A percentile compares a stretch with the other conserved stretches of the same genome.
Conservation (phyloP, 202 grass and related monocot genomes). For the Digitaria exilis region DNA sequence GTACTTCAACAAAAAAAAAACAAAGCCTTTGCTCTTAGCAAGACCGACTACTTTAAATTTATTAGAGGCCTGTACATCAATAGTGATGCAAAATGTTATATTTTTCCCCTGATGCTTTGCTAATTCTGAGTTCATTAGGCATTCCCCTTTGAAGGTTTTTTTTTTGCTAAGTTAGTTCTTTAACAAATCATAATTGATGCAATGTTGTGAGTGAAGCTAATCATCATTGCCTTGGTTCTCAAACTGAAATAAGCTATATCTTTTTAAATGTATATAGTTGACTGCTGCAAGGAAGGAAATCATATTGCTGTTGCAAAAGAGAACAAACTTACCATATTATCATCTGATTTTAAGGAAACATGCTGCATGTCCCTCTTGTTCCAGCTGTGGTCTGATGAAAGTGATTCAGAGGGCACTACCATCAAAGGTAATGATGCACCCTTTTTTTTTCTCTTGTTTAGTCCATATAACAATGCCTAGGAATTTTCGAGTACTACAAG, state of each 20-base stretch:
- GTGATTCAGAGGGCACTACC: slow-evolving; percentile 50
- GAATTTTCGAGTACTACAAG: no score
- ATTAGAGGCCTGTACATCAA: not conserved
- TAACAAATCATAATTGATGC: not conserved
- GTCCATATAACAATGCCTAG: not conserved
- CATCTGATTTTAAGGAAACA: slow-evolving; percentile 69
- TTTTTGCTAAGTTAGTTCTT: slow-evolving; percentile 3
- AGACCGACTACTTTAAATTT: slow-evolving; percentile 20
- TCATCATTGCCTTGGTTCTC: slow-evolving; percentile 24
- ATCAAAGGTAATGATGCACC: slow-evolving; percentile 60
- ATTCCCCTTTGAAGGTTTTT: slow-evolving; percentile 19
- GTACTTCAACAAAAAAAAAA: not conserved
- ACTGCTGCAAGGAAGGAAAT: slow-evolving; percentile 67
- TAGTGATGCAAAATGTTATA: not conserved
- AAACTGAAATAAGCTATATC: slow-evolving; percentile 36
- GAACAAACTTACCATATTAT: slow-evolving; percentile 72
- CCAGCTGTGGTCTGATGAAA: slow-evolving; percentile 61
- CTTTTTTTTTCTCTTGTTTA: slow-evolving; percentile 18
- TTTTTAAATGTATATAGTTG: slow-evolving; percentile 65
- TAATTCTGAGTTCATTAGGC: not conserved
- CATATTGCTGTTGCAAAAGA: slow-evolving; percentile 76
- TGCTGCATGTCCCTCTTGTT: slow-evolving; percentile 71
- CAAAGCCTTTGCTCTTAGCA: not conserved
- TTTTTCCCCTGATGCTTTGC: slow-evolving; percentile 10
- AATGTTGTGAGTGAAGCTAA: slow-evolving; percentile 23